Percentiles rank a stretch among this genome's conserved stretches.
Conservation (phyloP, 345 rosid genomes). For the Ailanthus altissimus region DNA sequence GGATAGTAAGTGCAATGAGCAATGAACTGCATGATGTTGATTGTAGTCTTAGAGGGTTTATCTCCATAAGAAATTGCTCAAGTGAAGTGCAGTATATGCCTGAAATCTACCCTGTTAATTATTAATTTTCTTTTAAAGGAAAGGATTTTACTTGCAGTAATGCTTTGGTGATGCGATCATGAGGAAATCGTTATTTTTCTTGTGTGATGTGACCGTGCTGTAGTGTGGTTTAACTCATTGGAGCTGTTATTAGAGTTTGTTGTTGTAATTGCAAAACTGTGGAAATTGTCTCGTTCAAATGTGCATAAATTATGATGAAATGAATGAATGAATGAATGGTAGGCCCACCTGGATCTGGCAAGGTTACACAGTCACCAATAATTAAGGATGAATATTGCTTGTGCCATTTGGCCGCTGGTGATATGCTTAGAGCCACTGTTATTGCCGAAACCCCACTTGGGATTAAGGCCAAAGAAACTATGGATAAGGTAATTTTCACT, state of each 20-base stretch:
- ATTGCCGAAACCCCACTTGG: constrained; percentile 93
- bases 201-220: neutral
- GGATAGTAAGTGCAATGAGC: neutral
- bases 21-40: neutral
- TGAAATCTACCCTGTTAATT: neutral
- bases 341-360: constrained; percentile 98
- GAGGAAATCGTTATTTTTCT: neutral
- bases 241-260: neutral
- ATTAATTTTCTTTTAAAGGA: too few species aligned
- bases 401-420: constrained; percentile 97
- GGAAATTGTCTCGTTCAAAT: neutral
- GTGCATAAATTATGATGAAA: neutral
- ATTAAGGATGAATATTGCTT: constrained; percentile 89
- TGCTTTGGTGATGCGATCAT: neutral
- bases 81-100: neutral
- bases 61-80: neutral
- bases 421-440: constrained; percentile 95
- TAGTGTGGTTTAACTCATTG: neutral
- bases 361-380: constrained; percentile 89
- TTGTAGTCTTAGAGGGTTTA: neutral
- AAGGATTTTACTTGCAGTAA: neutral
- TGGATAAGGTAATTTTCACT: constrained; percentile 65
- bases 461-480: constrained; percentile 91
- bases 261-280: neutral
- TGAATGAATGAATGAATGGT: constrained; percentile 23